These are phyloP conservation scores for Furcasterigmium sp. DNA, from an alignment of 2,329 filamentous ascomycete species.

Conservation along the genomic window DNA sequence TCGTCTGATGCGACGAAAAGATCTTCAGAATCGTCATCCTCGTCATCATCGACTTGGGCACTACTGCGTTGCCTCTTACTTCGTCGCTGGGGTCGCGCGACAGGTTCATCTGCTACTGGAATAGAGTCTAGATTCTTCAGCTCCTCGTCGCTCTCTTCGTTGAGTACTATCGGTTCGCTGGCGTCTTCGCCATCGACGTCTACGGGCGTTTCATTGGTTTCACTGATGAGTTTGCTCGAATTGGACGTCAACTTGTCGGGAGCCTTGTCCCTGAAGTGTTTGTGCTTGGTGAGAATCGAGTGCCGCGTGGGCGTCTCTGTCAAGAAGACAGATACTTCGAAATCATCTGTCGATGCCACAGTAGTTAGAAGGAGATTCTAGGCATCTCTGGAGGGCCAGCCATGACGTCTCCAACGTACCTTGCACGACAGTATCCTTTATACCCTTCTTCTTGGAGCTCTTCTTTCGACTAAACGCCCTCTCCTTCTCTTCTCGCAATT, in stretches of 20 bases:
- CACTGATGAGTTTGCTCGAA: slow-evolving; percentile 55
- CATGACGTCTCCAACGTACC: slow-evolving; percentile 56
- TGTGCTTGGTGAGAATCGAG: slow-evolving; percentile 80
- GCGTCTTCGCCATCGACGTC: slow-evolving; percentile 23
- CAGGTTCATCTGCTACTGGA: slow-evolving; percentile 33
- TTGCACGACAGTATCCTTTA: slow-evolving; percentile 82
- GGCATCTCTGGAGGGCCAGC: too few relatives aligned
- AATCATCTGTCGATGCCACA: too few relatives aligned
- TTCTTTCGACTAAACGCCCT: slow-evolving; percentile 51
- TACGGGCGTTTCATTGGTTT: slow-evolving; percentile 46
- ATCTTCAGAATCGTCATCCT: slow-evolving; percentile 18
- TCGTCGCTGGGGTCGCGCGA: slow-evolving; percentile 10
- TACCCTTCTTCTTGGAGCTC: slow-evolving; percentile 67
- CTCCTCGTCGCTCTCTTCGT: slow-evolving; percentile 56
- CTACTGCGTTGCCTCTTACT: slow-evolving; percentile 15
- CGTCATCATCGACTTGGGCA: slow-evolving; percentile 17
- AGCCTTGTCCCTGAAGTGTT: slow-evolving; percentile 61
- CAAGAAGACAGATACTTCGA: slow-evolving; percentile 91
- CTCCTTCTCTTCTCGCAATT: slow-evolving; percentile 82
- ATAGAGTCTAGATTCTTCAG: slow-evolving; percentile 49
- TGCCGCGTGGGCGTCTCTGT: slow-evolving; percentile 82
- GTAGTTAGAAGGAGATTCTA: too few relatives aligned
- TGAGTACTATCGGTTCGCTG: slow-evolving; percentile 28
- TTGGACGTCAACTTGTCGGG: slow-evolving; percentile 54
- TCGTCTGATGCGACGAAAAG: slow-evolving; percentile 21